A percentile compares a stretch with the other conserved stretches of the same genome.
phyloP scores from a whole-genome alignment of 257 asterid species.

The Echium plantagineum region DNA sequence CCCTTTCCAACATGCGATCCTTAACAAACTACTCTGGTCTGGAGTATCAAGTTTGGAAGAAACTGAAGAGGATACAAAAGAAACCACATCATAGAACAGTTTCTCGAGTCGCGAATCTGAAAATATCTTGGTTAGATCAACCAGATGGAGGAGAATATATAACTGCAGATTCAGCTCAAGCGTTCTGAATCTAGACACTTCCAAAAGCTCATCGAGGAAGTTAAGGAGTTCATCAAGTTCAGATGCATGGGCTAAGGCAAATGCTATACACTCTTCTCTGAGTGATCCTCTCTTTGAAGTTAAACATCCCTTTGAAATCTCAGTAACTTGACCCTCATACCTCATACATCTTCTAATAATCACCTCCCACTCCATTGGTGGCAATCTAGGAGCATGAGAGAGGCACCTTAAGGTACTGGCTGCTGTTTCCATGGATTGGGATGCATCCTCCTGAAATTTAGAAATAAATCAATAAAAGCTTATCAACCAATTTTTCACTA shows the following conservation, averaged over 20 bases:
- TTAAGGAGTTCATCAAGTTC: slow-evolving; percentile 60
- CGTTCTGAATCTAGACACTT: slow-evolving; percentile 60
- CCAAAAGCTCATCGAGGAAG: slow-evolving; percentile 76
- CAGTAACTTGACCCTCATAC: slow-evolving; percentile 49
- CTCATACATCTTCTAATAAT: slow-evolving; percentile 68
- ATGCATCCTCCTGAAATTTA: slow-evolving; percentile 40
- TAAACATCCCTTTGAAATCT: slow-evolving; percentile 21
- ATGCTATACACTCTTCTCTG: slow-evolving; percentile 72
- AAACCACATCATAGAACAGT: slow-evolving; percentile 59
- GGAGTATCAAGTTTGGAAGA: slow-evolving; percentile 36
- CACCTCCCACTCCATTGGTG: slow-evolving; percentile 75
- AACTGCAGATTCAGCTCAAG: slow-evolving; percentile 78
- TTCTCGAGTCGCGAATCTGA: slow-evolving; percentile 55
- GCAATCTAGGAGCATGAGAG: slow-evolving; percentile 72
- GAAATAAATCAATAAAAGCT: slow-evolving; percentile 8
- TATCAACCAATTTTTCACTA: neutral
- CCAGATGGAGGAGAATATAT: slow-evolving; percentile 55
- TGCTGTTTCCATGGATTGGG: slow-evolving; percentile 30
- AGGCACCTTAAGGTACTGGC: slow-evolving; percentile 59
- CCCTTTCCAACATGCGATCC: slow-evolving; percentile 92
- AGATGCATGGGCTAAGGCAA: slow-evolving; percentile 58
- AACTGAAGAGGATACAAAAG: slow-evolving; percentile 37
- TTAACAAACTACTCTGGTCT: slow-evolving; percentile 38
- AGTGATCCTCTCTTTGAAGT: slow-evolving; percentile 41
- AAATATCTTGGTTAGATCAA: slow-evolving; percentile 56